A percentile compares a stretch with the other conserved stretches of the same genome.
Evolutionary conservation across 176 grass and related monocot genomes (phyloP).

Genomic region (Carex myosuroides): DNA sequence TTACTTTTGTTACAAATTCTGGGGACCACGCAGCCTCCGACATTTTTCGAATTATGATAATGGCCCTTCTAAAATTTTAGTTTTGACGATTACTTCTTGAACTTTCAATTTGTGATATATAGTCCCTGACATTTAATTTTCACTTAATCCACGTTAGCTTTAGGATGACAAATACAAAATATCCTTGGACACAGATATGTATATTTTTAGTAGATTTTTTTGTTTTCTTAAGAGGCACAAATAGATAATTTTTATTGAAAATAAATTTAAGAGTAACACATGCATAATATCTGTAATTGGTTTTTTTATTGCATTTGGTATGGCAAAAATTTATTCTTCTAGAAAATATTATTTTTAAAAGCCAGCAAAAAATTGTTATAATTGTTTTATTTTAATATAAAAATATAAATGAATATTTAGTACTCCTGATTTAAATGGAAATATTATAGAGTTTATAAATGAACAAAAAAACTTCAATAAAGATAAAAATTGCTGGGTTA

Average conservation of each 20-base stretch:
- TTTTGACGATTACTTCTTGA: neutral
- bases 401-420: neutral
- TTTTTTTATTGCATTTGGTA: neutral
- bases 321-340: neutral
- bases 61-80: neutral
- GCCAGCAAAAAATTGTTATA: neutral
- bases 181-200: neutral
- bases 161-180: neutral
- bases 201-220: neutral
- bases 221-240: neutral
- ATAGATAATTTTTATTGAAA: neutral
- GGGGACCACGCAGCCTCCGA: neutral
- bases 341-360: slow-evolving; percentile 1
- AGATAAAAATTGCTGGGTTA: neutral
- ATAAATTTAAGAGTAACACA: neutral
- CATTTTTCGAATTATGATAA: neutral
- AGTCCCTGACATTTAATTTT: neutral
- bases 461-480: neutral
- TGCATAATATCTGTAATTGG: neutral
- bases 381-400: neutral
- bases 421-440: neutral
- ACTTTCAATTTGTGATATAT: neutral
- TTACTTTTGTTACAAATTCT: neutral
- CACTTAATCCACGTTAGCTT: neutral
- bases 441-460: neutral